These are phyloP conservation scores for Ceratocystiopsis brevicomis DNA, from an alignment of 2,329 filamentous ascomycete species.

Conservation along the genomic window DNA sequence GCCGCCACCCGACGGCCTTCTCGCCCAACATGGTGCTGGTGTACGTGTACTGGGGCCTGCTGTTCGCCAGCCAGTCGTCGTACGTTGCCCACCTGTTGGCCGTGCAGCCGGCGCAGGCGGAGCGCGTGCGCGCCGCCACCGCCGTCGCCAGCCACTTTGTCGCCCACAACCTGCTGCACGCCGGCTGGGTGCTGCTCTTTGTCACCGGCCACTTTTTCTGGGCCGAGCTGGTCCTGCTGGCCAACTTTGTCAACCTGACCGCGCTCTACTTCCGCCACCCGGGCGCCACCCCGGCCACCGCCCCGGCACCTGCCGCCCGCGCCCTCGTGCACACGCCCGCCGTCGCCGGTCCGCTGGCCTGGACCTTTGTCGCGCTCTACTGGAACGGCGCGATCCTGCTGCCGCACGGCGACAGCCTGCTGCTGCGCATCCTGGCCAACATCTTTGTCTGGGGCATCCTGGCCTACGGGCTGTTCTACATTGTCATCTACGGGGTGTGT, in stretches of 20 bases:
- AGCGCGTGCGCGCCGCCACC: constrained; percentile 48
- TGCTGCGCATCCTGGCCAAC: constrained; percentile 67
- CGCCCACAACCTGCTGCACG: constrained; percentile 64
- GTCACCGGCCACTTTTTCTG: constrained; percentile 56
- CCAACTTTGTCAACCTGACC: constrained; percentile 69
- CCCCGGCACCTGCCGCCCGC: constrained; percentile 36
- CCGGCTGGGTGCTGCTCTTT: constrained; percentile 70
- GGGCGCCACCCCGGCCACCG: constrained; percentile 8
- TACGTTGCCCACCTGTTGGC: constrained; percentile 66
- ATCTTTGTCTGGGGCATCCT: constrained; percentile 75
- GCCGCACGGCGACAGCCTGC: constrained; percentile 42
- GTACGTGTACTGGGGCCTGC: constrained; percentile 60
- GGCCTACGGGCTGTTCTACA: constrained; percentile 58
- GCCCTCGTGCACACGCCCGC: constrained; percentile 55
- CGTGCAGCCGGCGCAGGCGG: constrained; percentile 24
- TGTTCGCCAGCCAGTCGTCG: constrained; percentile 56
- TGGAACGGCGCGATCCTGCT: constrained; percentile 78
- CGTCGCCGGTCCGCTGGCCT: constrained; percentile 61
- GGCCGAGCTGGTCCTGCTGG: constrained; percentile 54
- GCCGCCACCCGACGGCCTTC: constrained; percentile 49
- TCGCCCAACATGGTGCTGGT: constrained; percentile 46
- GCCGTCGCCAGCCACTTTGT: constrained; percentile 74
- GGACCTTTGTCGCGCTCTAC: constrained; percentile 72
- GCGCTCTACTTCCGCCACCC: constrained; percentile 62
- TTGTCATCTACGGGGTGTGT: constrained; percentile 49